Conservation (phyloP, 108 stramenopile genomes). For the Fistulifera pelliculosa region DNA sequence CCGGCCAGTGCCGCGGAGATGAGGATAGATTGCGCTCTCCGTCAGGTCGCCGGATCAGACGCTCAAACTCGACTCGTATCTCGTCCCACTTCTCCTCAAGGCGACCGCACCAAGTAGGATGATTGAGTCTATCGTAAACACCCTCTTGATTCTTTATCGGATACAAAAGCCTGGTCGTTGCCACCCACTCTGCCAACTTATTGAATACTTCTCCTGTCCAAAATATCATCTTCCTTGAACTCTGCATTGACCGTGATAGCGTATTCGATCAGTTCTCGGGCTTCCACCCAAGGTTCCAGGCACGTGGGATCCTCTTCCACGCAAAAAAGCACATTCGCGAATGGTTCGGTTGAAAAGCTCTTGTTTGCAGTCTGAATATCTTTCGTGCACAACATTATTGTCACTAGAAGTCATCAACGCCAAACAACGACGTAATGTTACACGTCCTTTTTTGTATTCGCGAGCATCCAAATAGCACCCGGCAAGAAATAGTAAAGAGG, state of each 20-base stretch:
- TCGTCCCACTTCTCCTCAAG: conserved; percentile 15
- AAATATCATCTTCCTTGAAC: not conserved
- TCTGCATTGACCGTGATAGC: conserved; percentile 26
- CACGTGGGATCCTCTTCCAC: conserved; percentile 3
- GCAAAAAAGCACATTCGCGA: not conserved
- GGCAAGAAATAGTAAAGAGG: conserved; percentile 49
- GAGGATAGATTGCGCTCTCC: not conserved
- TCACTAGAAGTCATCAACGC: not conserved
- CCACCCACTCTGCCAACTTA: conserved; percentile 33
- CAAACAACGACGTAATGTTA: not conserved
- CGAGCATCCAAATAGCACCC: conserved; percentile 14
- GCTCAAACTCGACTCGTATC: conserved; percentile 3
- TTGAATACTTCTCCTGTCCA: not conserved
- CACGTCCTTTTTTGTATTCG: not conserved
- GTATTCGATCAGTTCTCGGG: conserved; percentile 41
- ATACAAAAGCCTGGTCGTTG: conserved; percentile 58
- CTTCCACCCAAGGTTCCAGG: conserved; percentile 29
- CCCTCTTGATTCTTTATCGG: conserved; percentile 8
- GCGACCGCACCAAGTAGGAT: conserved; percentile 17
- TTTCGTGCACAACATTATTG: not conserved
- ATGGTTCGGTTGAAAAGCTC: conserved; percentile 6
- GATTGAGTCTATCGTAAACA: not conserved
- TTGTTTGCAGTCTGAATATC: not conserved
- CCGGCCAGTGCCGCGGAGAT: conserved; percentile 19
- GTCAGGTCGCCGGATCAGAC: not conserved